Evolutionary conservation across 371 early-diverging fungal genomes (phyloP), one percentile per base, ranked within the genome.

Genomic region (Actinomortierella ambigua): DNA sequence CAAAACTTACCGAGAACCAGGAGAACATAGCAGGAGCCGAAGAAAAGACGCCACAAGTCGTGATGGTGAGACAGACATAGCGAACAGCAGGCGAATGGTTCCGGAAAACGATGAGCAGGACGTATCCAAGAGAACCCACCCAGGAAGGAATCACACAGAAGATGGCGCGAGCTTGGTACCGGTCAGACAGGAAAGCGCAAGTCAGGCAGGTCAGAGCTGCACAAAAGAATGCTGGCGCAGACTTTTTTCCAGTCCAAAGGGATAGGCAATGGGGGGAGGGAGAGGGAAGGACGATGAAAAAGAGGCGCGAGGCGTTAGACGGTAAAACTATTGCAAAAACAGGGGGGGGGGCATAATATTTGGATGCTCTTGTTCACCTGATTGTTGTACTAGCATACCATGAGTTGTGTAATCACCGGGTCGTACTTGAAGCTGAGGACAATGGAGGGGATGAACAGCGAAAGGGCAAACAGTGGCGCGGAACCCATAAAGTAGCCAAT

Each of bases 401-500:
- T 34, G 34, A 34, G 4, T 11, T 34, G 34, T 4, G 34, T 34
- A 34, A 34, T 11, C 4, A 34, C 34, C 34, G 34, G 34, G 34
- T 34, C 34, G 11, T 34, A 34, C 11, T 34, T 34, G 34, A 34
- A 34, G 34, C 34, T 73, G 23, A 75, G 76, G 64, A 90, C 84
- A 50, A 91, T 86, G 51, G 87, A 87, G 1, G 91, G 87, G 49
- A 89, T 61, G 56, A 87, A 89, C 20, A 85, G 77, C 61, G 79
- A 75, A 41, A 87, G 61, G 50, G 85, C 82, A 66, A 85, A 83
- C 22, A 87, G 76, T 5, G 88, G 88, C 28, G 80, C 85, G 22
- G 83, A 67, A 15, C 83, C 75, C 39, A 85, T 82, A 17, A 88
- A 78, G 62, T 86, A 86, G 24, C 82, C 63, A 1, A 83, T 46